Evolutionary conservation across 1,284 basidiomycete genomes (phyloP), one percentile per base, ranked within the genome.

Genomic region (Ustilago nuda): DNA sequence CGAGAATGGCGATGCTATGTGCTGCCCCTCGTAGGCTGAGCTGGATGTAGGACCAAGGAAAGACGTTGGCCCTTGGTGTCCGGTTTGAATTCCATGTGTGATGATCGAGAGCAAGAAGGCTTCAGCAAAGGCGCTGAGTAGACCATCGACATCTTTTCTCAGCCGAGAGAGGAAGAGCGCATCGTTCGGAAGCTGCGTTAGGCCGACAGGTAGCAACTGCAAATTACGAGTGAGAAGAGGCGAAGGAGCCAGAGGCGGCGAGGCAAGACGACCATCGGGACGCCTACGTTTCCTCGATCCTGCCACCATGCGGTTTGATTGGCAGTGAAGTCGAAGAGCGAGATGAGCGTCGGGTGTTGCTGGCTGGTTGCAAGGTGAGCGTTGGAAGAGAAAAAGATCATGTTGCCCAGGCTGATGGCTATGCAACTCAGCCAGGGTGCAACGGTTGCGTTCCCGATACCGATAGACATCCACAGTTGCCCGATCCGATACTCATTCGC

Each of bases 211-310:
- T 41, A 76, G 54, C 19, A 76, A 60, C 30, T 62, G 58, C 13
- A 76, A 51, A 27, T 72, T 76, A 35, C 73, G 73, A 9, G 65
- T 61, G 46, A 66, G 61, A 15, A 76, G 43, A 8, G 73, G 68
- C 6, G 68, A 67, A 33, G 73, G 65, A 2, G 58, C 61, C 2
- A 76, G 48, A 30, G 73, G 73, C 8, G 73, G 73, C 13, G 73
- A 76, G 45, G 56, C 68, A 6, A 61, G 50, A 5, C 73, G 61
- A 3, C 61, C 68, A 39, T 67, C 65, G 15, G 63, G 64, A 13
- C 67, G 60, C 61, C 68, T 75, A 53, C 68, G 68, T 53, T 75
- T 75, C 36, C 72, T 70, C 43, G 72, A 75, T 9, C 69, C 69
- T 8, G 50, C 39, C 6, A 39, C 58, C 72, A 75, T 75, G 30